Percentiles rank a stretch among this genome's conserved stretches.
These are phyloP conservation scores for Tuber borchii DNA, from an alignment of 495 filamentous ascomycete genomes.

Conservation along the genomic window DNA sequence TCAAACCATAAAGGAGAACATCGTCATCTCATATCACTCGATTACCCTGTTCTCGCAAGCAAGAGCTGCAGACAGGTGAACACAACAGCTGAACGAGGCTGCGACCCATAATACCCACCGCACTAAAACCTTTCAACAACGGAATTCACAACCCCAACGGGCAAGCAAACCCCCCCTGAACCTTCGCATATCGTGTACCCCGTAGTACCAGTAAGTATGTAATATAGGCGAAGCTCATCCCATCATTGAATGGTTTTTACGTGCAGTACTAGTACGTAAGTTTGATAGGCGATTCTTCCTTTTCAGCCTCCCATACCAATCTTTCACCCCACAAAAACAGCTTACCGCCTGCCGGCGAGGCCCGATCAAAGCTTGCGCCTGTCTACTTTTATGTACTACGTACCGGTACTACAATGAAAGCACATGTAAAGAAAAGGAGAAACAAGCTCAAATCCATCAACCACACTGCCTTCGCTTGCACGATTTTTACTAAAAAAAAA, in stretches of 20 bases:
- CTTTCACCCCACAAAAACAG: neutral
- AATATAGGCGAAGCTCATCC: neutral
- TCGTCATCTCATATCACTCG: neutral
- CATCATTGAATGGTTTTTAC: neutral
- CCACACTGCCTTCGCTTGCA: neutral
- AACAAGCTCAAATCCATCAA: neutral
- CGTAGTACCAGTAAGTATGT: neutral
- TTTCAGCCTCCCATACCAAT: neutral
- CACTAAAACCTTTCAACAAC: neutral
- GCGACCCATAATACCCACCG: neutral
- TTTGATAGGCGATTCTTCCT: neutral
- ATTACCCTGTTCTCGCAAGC: neutral
- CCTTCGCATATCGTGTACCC: neutral
- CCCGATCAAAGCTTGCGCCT: neutral
- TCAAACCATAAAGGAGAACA: neutral
- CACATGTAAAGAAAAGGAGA: neutral
- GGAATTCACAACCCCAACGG: neutral
- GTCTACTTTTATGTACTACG: neutral
- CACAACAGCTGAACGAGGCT: neutral
- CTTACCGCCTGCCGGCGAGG: neutral
- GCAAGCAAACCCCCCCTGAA: neutral
- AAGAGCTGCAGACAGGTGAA: neutral
- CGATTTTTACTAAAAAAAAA: no score
- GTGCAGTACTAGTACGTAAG: neutral
- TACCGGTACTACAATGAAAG: neutral